Base-by-base conservation (phyloP, 768 basidiomycete genomes). In the Panaeolus papilionaceus region DNA sequence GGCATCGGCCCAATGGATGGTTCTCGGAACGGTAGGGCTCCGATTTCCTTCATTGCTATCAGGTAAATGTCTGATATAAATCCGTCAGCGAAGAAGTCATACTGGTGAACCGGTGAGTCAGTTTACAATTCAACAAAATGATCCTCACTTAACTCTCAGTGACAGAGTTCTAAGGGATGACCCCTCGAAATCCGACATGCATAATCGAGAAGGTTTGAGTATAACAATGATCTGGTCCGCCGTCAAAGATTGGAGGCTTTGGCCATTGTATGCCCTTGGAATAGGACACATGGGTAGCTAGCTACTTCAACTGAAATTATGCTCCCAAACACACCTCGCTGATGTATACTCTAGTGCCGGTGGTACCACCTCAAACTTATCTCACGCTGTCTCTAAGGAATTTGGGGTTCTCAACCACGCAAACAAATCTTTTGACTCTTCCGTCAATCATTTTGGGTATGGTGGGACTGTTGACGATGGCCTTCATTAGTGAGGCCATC, bases 161-260 rank as follows among this genome's bases (percentile, higher is more conserved):
- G 33, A 4, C 54, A 58, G 86, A 44, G 84, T 91, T 7, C 75
- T 90, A 4, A 83, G 89, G 18, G 89, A 90, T 72, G 89, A 92
- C 71, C 89, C 89, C 3, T 79, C 86, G 5, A 90, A 90, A 73
- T 87, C 85, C 9, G 82, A 85, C 69, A 89, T 91, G 89, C 89
- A 91, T 77, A 91, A 92, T 70, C 83, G 90, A 26, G 79, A 92
- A 77, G 89, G 87, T 12, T 78, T 92, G 4, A 79, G 79, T 6
- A 61, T 81, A 9, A 75, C 70, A 67, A 85, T 84, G 78, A 83
- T 91, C 26, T 86, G 79, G 75, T 71, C 79, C 26, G 84, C 87
- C 16, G 66, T 90, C 28, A 78, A 76, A n/a, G 90, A 92, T 71
- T 91, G 85, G 83, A 79, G 84, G 64, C 76, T 91, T 71, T 91